Evolutionary conservation across 257 asterid species (phyloP).

Genomic region (Henckelia pumila): DNA sequence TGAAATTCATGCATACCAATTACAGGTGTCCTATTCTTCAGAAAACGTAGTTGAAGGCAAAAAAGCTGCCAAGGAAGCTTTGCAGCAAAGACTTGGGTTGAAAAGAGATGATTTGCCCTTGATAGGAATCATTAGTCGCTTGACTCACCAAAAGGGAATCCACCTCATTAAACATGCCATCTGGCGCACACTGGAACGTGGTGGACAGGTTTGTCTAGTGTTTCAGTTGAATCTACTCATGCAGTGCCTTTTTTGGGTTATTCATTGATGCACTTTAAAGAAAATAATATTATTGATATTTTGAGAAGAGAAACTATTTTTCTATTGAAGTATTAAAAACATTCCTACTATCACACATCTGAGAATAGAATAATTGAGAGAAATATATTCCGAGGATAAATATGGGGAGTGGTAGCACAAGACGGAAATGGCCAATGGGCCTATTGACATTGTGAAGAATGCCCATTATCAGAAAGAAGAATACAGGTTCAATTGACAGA

Average conservation of each 20-base stretch:
- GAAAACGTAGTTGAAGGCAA: constrained; percentile 96
- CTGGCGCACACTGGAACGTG: constrained; percentile 83
- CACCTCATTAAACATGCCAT: constrained; percentile 97
- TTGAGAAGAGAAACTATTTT: background rate
- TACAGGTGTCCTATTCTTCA: constrained; percentile 73
- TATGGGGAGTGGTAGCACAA: background rate
- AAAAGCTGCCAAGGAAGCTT: constrained; percentile 86
- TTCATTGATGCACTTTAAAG: background rate
- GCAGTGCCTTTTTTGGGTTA: background rate
- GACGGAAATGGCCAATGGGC: background rate
- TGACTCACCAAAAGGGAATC: constrained; percentile 98
- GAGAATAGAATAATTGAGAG: background rate
- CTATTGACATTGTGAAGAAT: background rate
- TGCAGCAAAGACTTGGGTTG: constrained; percentile 82
- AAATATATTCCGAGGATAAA: background rate
- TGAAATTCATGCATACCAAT: constrained; percentile 25
- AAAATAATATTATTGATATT: no score
- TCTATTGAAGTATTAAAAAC: background rate
- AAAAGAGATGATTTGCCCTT: constrained; percentile 70
- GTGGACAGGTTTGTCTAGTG: constrained; percentile 68
- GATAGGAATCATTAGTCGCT: constrained; percentile 89
- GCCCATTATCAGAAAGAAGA: background rate
- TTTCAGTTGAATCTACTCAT: constrained; percentile 14
- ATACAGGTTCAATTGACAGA: background rate
- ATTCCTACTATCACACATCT: background rate